phyloP scores from a whole-genome alignment of 1,139 yeast genomes.

The Komagataea norvegica region DNA sequence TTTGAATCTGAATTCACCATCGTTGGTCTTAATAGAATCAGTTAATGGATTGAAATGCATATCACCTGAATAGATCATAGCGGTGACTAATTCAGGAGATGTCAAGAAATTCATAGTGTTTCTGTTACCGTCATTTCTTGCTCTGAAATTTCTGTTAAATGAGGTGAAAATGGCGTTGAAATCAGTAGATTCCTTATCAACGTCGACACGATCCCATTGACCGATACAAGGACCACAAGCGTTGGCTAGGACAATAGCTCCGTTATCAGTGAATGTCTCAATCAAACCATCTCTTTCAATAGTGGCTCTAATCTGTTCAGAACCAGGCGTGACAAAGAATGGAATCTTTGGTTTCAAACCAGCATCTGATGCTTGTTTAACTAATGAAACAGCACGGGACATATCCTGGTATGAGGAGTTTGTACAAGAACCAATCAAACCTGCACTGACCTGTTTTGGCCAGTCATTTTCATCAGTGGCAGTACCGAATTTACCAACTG shows the following conservation, averaged over 20 bases:
- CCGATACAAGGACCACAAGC: constrained; percentile 99
- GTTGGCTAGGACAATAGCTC: constrained; percentile 88
- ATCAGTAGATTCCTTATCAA: constrained; percentile 60
- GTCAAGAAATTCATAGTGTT: constrained; percentile 95
- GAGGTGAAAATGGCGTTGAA: constrained; percentile 87
- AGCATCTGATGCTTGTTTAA: constrained; percentile 73
- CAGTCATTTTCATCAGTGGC: constrained; percentile 65
- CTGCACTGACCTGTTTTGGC: constrained; percentile 82
- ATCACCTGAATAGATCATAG: constrained; percentile 91
- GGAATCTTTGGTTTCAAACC: constrained; percentile 93
- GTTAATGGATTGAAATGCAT: constrained; percentile 83
- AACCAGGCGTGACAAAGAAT: constrained; percentile 94
- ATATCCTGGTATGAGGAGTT: constrained; percentile 97
- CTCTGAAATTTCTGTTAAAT: constrained; percentile 93
- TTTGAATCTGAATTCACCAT: constrained; percentile 71
- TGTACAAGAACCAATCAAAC: constrained; percentile 96
- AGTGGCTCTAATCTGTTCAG: constrained; percentile 98
- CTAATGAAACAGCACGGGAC: constrained; percentile 89
- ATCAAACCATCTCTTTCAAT: constrained; percentile 91
- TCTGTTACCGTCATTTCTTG: constrained; percentile 97
- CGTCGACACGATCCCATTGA: constrained; percentile 86
- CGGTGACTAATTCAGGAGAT: constrained; percentile 95
- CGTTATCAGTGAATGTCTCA: constrained; percentile 72
- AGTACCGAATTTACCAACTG: constrained; percentile 65
- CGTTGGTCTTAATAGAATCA: constrained; percentile 60